Percentiles rank a stretch among this genome's conserved stretches.
Conservation (phyloP, 495 filamentous ascomycete genomes). For the Patellaria atrata region DNA sequence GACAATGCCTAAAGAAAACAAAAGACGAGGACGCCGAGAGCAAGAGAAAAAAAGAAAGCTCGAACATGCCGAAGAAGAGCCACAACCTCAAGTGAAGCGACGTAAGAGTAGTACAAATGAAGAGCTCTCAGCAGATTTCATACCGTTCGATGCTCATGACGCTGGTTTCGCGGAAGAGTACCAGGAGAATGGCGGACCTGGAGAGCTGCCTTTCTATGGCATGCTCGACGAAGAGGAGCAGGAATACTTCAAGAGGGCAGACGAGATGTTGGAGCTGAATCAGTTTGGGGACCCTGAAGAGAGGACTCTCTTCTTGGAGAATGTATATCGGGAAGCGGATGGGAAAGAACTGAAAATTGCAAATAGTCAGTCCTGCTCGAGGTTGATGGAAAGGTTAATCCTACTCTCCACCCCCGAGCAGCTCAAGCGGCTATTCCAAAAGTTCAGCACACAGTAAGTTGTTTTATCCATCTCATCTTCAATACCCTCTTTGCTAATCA, state of each 20-base stretch:
- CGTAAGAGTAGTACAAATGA: slow-evolving; percentile 14
- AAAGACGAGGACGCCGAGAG: slow-evolving; percentile 53
- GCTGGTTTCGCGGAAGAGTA: slow-evolving; percentile 9
- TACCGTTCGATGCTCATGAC: slow-evolving; percentile 5
- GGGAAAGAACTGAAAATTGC: slow-evolving; percentile 94
- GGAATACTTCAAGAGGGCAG: slow-evolving; percentile 82
- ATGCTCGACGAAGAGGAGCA: slow-evolving; percentile 80
- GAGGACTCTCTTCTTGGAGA: slow-evolving; percentile 62
- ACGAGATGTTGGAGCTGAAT: slow-evolving; percentile 77
- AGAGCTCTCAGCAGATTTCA: background rate
- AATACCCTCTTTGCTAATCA: background rate
- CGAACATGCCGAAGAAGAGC: slow-evolving; percentile 26
- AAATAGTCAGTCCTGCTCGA: slow-evolving; percentile 84
- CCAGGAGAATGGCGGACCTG: slow-evolving; percentile 13
- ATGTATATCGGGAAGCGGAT: slow-evolving; percentile 69
- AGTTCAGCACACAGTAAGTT: slow-evolving; percentile 63
- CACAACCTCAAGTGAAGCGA: slow-evolving; percentile 13
- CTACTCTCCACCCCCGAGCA: slow-evolving; percentile 63
- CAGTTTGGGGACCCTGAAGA: slow-evolving; percentile 69
- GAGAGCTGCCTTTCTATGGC: slow-evolving; percentile 63
- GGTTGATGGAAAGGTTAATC: slow-evolving; percentile 83
- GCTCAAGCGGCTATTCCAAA: slow-evolving; percentile 69
- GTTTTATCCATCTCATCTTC: background rate
- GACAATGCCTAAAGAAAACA: slow-evolving; percentile 45
- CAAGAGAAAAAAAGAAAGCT: slow-evolving; percentile 39